phyloP scores from a whole-genome alignment of 2,329 filamentous ascomycete species.

The Colletotrichum brevisporum region DNA sequence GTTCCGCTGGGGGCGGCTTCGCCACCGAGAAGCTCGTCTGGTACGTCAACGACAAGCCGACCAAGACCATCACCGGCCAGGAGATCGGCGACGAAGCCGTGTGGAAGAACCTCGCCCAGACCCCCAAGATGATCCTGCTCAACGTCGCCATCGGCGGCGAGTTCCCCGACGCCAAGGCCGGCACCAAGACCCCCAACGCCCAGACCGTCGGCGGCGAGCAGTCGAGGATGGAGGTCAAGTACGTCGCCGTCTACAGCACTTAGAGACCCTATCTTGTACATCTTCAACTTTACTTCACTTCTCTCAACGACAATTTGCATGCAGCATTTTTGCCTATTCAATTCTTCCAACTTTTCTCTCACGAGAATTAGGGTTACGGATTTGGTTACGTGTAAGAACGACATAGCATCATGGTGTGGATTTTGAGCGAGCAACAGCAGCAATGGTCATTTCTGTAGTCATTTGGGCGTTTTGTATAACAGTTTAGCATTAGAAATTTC shows the following conservation, averaged over 20 bases:
- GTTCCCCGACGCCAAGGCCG: conserved; percentile 53
- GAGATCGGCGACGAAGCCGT: conserved; percentile 46
- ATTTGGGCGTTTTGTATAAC: not conserved
- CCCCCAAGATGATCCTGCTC: conserved; percentile 53
- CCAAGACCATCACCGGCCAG: conserved; percentile 47
- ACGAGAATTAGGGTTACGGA: not conserved
- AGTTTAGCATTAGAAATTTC: not conserved
- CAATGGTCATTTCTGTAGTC: not conserved
- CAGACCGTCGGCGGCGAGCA: conserved; percentile 50
- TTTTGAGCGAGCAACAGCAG: conserved; percentile 6
- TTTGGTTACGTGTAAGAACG: not conserved
- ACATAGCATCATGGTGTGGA: not conserved
- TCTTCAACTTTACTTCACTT: not conserved
- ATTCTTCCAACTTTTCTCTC: not conserved
- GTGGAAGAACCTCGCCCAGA: conserved; percentile 50
- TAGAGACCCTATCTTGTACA: not conserved
- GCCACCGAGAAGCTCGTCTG: conserved; percentile 51
- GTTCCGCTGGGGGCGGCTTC: conserved; percentile 44
- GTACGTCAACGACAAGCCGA: conserved; percentile 50
- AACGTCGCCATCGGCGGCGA: conserved; percentile 58
- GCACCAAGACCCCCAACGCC: conserved; percentile 50
- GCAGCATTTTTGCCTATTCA: not conserved
- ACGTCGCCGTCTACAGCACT: conserved; percentile 53
- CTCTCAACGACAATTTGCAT: not conserved
- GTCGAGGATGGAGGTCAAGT: conserved; percentile 55